Evolutionary conservation across 441 rosid species (phyloP).

Genomic region (Corymbia calophylla): DNA sequence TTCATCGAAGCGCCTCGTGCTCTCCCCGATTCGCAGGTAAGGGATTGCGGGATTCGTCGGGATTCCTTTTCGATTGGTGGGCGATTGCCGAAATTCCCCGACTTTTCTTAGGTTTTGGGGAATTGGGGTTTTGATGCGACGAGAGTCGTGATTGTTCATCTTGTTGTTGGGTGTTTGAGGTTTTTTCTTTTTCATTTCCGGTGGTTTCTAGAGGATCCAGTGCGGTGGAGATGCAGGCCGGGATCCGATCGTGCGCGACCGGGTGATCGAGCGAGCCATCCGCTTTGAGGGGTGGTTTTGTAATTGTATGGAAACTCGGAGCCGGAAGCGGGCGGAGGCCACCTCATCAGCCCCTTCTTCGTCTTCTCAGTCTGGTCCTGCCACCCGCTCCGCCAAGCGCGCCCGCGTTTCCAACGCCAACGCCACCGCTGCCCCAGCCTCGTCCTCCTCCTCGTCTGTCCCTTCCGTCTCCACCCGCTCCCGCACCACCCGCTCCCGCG

Average conservation of each 20-base stretch:
- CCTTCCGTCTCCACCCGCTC: neutral
- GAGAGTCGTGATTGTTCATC: neutral
- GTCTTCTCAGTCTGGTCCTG: constrained; percentile 59
- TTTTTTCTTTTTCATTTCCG: neutral
- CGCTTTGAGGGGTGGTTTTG: constrained; percentile 38
- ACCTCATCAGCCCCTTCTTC: constrained; percentile 95
- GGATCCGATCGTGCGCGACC: constrained; percentile 6
- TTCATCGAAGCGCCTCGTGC: neutral
- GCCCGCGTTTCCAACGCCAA: constrained; percentile 30
- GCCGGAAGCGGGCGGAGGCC: constrained; percentile 99
- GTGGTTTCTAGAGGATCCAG: neutral
- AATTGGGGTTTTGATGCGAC: neutral
- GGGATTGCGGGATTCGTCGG: neutral
- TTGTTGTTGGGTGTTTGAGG: neutral
- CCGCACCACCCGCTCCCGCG: constrained; percentile 1
- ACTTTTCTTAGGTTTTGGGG: constrained; percentile 3
- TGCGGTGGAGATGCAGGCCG: constrained; percentile 4
- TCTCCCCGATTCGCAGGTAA: neutral
- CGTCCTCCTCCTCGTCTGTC: constrained; percentile 8
- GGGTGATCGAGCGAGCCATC: constrained; percentile 17
- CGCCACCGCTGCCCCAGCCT: constrained; percentile 11
- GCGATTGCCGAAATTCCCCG: constrained; percentile 1
- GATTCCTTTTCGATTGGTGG: neutral
- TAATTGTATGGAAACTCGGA: constrained; percentile 99
- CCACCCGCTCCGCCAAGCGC: constrained; percentile 80